Evolutionary conservation across 177 flowering plant genomes (phyloP).

Genomic region (Vitis hybrid): DNA sequence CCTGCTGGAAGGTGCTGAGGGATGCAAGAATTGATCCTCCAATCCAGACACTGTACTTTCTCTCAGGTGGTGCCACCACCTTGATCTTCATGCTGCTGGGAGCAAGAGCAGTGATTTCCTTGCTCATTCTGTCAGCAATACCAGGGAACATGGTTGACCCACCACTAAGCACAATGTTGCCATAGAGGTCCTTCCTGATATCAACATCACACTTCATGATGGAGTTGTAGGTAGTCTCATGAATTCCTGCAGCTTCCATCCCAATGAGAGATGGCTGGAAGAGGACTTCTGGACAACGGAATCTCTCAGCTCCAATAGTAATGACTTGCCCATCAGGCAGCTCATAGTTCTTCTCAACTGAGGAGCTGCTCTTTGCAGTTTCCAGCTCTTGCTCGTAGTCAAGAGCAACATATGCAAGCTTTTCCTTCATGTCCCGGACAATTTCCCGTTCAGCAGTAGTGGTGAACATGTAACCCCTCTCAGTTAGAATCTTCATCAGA

Average conservation of each 20-base stretch:
- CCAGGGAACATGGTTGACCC: conserved; percentile 77
- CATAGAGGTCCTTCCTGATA: conserved; percentile 66
- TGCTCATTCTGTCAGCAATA: conserved; percentile 71
- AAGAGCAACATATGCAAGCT: conserved; percentile 60
- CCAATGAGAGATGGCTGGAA: conserved; percentile 71
- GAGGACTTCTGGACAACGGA: conserved; percentile 66
- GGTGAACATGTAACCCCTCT: conserved; percentile 65
- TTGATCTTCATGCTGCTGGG: conserved; percentile 73
- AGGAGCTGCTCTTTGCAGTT: conserved; percentile 57
- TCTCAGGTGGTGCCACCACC: conserved; percentile 71
- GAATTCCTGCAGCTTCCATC: conserved; percentile 71
- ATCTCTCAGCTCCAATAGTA: conserved; percentile 65
- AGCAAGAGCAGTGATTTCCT: conserved; percentile 66
- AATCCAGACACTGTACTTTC: conserved; percentile 74
- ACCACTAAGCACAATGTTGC: conserved; percentile 70
- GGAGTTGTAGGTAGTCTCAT: conserved; percentile 65
- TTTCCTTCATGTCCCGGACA: conserved; percentile 67
- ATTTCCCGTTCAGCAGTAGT: conserved; percentile 67
- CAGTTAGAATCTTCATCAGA: conserved; percentile 62
- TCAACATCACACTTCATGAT: conserved; percentile 74
- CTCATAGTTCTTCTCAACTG: conserved; percentile 63
- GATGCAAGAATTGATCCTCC: conserved; percentile 72
- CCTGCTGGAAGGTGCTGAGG: conserved; percentile 75
- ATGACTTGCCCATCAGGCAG: conserved; percentile 65
- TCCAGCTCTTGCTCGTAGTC: conserved; percentile 63